Base-by-base conservation (phyloP, 2,329 filamentous ascomycete species). In the Lasiodiplodia sp. region DNA sequence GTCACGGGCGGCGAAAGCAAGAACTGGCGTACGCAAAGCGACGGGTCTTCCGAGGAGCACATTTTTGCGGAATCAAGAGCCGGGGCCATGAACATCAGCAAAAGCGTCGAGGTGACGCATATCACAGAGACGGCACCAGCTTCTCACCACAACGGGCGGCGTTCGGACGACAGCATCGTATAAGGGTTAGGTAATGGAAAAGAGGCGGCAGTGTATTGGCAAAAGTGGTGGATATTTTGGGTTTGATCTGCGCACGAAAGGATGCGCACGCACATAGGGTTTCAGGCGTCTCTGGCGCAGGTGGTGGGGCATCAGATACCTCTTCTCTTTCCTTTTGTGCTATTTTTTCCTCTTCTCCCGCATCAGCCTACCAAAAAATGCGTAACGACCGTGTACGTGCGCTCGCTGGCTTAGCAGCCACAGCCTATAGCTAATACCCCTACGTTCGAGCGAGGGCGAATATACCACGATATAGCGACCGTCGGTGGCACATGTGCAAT, bases 101-200 rank as follows among this genome's bases (percentile, higher is more conserved):
- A 68, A 57, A 68, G 56, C 47, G 66, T 68, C 10, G 55, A 68
- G 37, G 57, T 68, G 55, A 68, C 66, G 56, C 66, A 62, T 23
- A n/a, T 63, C 12, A 62, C 56, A 11, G 66, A 68, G 40, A 18
- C 65, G 18, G 55, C 44, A 25, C 60, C 44, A 2, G 7, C 60
- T n/a, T 31, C 47, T 25, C 47, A 63, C 10, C n/a, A 37, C n/a
- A 21, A 31, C 31, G 44, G 51, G 47, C 28, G 60, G 47, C 60
- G 60, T 5, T 64, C 60, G 6, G 60, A 64, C 47, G 47, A 64
- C 47, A 64, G 60, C 31, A 25, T 64, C 3, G 60, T 64, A 38
- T 64, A 64, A 12, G 47, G 60, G 18, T 5, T 28, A 16, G 25
- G 40, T 51, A 63, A 52, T 64, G 60, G 44, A 16, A 52, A 31